Conservation (phyloP, 768 basidiomycete genomes). For the Mrakia blollopis region DNA sequence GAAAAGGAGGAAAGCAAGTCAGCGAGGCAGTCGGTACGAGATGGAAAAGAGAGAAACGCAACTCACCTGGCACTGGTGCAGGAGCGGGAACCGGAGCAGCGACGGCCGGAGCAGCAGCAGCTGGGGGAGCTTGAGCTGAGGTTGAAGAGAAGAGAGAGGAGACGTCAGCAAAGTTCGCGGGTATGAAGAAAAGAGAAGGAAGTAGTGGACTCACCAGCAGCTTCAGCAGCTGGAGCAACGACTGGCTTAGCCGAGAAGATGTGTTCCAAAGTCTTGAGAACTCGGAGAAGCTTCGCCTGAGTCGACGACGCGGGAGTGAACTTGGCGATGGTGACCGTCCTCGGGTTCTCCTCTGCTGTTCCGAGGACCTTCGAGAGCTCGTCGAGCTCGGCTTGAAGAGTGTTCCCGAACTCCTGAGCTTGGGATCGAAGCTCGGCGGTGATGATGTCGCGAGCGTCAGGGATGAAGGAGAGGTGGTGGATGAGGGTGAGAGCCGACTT, state of each 20-base stretch:
- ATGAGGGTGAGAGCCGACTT: slow-evolving; percentile 86
- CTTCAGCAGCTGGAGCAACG: slow-evolving; percentile 11
- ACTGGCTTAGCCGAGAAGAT: slow-evolving; percentile 61
- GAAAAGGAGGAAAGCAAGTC: background rate
- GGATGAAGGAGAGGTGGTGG: slow-evolving; percentile 81
- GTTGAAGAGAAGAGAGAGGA: background rate
- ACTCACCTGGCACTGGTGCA: slow-evolving; percentile 1
- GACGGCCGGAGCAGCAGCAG: slow-evolving; percentile 44
- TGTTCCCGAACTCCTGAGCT: slow-evolving; percentile 80
- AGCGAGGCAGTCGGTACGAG: background rate
- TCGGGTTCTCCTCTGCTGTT: slow-evolving; percentile 52
- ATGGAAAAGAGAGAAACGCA: background rate
- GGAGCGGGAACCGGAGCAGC: slow-evolving; percentile 44
- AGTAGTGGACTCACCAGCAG: background rate
- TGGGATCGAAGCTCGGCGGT: slow-evolving; percentile 78
- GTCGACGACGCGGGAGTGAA: slow-evolving; percentile 91
- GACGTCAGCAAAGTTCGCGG: background rate
- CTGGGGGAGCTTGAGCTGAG: slow-evolving; percentile 27
- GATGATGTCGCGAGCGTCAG: slow-evolving; percentile 81
- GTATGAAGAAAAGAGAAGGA: background rate
- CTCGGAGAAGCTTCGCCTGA: slow-evolving; percentile 91
- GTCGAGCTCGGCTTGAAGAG: slow-evolving; percentile 68
- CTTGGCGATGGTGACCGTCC: slow-evolving; percentile 63
- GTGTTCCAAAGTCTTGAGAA: slow-evolving; percentile 96
- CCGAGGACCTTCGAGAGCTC: slow-evolving; percentile 64